These are phyloP conservation scores for Elsinoe ampelina DNA, from an alignment of 2,329 filamentous ascomycete genomes.

Conservation along the genomic window DNA sequence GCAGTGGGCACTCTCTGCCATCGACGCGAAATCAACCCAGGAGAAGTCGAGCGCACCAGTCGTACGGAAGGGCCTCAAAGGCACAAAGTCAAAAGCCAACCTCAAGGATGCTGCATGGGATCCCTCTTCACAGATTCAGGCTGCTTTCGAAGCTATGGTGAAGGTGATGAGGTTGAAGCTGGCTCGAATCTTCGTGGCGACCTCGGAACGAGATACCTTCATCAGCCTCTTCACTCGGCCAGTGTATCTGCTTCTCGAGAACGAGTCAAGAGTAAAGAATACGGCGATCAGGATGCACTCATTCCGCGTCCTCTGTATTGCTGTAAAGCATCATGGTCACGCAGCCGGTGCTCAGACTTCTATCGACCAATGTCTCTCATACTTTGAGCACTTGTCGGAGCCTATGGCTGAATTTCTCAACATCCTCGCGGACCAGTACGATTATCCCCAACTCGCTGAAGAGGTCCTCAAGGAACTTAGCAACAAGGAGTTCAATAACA, in stretches of 20 bases:
- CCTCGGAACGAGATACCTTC: constrained; percentile 91
- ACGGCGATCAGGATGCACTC: constrained; percentile 89
- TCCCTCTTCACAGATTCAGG: constrained; percentile 76
- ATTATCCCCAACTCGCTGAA: constrained; percentile 89
- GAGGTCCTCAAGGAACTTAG: constrained; percentile 90
- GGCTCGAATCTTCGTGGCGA: constrained; percentile 87
- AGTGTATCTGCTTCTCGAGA: constrained; percentile 89
- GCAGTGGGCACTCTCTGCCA: constrained; percentile 91
- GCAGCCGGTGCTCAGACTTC: constrained; percentile 98
- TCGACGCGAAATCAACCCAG: constrained; percentile 75
- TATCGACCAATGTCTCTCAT: constrained; percentile 93
- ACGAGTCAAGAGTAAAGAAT: constrained; percentile 82
- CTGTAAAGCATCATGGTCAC: constrained; percentile 95
- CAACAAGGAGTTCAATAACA: constrained; percentile 96
- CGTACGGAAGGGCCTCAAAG: constrained; percentile 63
- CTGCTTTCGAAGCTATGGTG: constrained; percentile 86
- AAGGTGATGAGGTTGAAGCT: constrained; percentile 91
- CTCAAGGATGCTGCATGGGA: constrained; percentile 75
- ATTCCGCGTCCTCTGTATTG: constrained; percentile 93
- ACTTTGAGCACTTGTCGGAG: constrained; percentile 97
- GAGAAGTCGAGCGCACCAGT: constrained; percentile 73
- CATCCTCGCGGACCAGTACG: constrained; percentile 92
- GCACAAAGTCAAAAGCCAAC: constrained; percentile 58
- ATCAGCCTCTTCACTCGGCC: constrained; percentile 84
- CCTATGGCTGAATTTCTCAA: constrained; percentile 98